Evolutionary conservation across 495 filamentous ascomycete species (phyloP).

Genomic region (Mycothermus thermophilus): DNA sequence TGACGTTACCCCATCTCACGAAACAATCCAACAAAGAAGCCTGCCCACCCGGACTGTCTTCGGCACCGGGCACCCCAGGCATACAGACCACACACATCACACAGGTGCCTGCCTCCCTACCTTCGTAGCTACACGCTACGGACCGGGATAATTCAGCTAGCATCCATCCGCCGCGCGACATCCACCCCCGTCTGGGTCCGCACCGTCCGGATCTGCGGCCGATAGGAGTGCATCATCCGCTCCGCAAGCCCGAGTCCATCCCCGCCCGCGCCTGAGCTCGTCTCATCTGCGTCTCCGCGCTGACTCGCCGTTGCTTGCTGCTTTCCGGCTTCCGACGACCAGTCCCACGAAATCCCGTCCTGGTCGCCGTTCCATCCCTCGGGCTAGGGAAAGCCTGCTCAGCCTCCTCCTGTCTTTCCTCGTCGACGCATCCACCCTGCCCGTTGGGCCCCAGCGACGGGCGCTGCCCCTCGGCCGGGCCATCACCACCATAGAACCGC

Average conservation of each 20-base stretch:
- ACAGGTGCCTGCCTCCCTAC: too few relatives aligned
- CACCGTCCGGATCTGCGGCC: slow-evolving; percentile 21
- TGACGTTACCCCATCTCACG: too few relatives aligned
- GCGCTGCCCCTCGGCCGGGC: slow-evolving; percentile 1
- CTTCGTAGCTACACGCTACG: too few relatives aligned
- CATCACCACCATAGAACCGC: slow-evolving; percentile 4
- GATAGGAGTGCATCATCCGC: slow-evolving; percentile 24
- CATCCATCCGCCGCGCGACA: slow-evolving; percentile 18
- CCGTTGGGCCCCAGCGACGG: too few relatives aligned
- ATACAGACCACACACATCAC: slow-evolving; percentile 2
- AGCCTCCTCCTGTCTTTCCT: too few relatives aligned
- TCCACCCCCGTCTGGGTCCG: slow-evolving; percentile 8
- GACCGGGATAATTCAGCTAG: too few relatives aligned
- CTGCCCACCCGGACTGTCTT: not conserved
- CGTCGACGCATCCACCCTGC: too few relatives aligned
- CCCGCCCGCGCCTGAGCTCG: slow-evolving; percentile 15
- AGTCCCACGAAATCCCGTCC: too few relatives aligned
- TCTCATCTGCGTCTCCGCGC: slow-evolving; percentile 5
- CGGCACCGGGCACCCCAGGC: too few relatives aligned
- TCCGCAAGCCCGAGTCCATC: slow-evolving; percentile 14
- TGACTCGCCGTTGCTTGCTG: slow-evolving; percentile 14
- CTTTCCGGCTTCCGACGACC: slow-evolving; percentile 5
- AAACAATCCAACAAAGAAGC: too few relatives aligned
- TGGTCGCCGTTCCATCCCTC: too few relatives aligned
- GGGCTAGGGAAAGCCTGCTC: too few relatives aligned